Evolutionary conservation across 441 rosid species (phyloP), one percentile per base, ranked within the genome.

Genomic region (Brassica hybrid): DNA sequence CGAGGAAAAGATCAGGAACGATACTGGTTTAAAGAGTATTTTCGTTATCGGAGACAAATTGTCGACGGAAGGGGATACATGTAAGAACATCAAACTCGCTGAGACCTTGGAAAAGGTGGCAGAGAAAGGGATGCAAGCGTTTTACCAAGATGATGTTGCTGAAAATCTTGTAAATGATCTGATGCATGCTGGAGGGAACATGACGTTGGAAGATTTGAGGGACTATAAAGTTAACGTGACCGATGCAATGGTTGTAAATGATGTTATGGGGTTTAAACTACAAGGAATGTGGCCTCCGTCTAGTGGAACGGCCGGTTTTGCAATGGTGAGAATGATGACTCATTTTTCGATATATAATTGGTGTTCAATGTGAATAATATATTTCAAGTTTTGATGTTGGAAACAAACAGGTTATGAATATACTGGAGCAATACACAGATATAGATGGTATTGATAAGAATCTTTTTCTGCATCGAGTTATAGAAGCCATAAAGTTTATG

Each of bases 241-340:
- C 10, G 87, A 88, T 83, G 90, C 94, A 19, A 66, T 89, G 77
- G 71, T 85, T 32, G 84, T 83, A 23, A 67, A 71, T 4, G 41
- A 86, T 61, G 81, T 81, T 1, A 83, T 87, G 89, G 93, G 93
- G 50, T 90, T 82, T 74, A 89, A 86, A 2, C 19, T 93, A 23
- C 79, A 79, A 4, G 98, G 98, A 75, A 91, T 93, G 97, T 89
- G 91, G 17, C 92, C 91, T 61, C 98, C 98, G 45, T 90, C 98
- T 1, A 84, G 91, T 65, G 98, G 98, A 77, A 91, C 95, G 0
- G 74, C 83, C 9, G 94, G 92, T 43, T 71, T 71, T 60, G 41
- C 75, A 25, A 71, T 71, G 75, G 73, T 69, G 27, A 68, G 34
- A 30, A 30, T 30, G 34, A 30, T 30, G 34, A 30, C 34, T 30